These are phyloP conservation scores for Rubia peregrina DNA, from an alignment of 305 asterid species.

Conservation along the genomic window DNA sequence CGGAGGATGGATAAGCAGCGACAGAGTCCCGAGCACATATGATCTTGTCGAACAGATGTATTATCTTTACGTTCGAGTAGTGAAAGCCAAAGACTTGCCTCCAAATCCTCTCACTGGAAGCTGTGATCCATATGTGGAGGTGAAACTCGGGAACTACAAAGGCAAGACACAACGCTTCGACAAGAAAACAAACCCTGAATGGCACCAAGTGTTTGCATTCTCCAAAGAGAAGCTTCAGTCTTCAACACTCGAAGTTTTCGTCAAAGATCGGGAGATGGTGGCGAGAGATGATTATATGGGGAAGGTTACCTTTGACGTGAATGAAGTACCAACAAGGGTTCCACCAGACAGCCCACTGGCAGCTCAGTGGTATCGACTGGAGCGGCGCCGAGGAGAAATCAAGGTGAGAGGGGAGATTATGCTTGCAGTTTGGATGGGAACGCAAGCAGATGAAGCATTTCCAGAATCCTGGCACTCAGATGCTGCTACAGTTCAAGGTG, in stretches of 20 bases:
- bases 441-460: conserved; percentile 61
- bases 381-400: conserved; percentile 31
- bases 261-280: conserved; percentile 36
- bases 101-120: conserved; percentile 26
- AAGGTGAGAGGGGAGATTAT: conserved; percentile 36
- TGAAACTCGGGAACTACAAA: conserved; percentile 50
- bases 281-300: conserved; percentile 43
- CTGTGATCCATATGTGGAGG: conserved; percentile 49
- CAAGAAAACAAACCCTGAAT: conserved; percentile 39
- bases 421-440: conserved; percentile 57
- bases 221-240: conserved; percentile 45
- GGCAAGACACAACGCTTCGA: conserved; percentile 41
- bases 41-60: conserved; percentile 54
- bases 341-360: conserved; percentile 57
- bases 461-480: conserved; percentile 59
- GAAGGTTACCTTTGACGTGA: conserved; percentile 36
- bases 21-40: conserved; percentile 39
- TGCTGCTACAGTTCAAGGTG: conserved; percentile 45
- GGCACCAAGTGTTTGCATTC: conserved; percentile 51
- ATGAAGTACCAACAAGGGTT: conserved; percentile 42
- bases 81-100: conserved; percentile 45
- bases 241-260: conserved; percentile 38
- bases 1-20: conserved; percentile 43
- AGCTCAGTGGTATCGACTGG: conserved; percentile 50
- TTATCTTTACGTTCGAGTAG: conserved; percentile 48